Evolutionary conservation across 139 green algal species (phyloP).

Genomic region (Haematococcus sp.): DNA sequence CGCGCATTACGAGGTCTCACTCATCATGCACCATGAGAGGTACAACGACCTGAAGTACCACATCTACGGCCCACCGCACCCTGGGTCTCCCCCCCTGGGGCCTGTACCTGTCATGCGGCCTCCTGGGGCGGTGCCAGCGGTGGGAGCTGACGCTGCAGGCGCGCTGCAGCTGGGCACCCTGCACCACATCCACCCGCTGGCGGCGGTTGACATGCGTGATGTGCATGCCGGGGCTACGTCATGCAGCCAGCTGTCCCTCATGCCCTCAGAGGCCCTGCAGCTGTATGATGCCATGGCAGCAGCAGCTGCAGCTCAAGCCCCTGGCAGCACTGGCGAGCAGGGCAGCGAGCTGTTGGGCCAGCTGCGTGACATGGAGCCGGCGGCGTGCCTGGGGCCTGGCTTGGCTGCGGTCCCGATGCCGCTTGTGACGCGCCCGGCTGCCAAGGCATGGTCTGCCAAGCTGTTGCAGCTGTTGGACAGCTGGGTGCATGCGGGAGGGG

Average conservation of each 20-base stretch:
- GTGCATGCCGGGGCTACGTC: too few relatives aligned
- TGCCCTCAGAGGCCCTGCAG: constrained; percentile 28
- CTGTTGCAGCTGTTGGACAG: too few relatives aligned
- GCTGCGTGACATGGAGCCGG: not conserved
- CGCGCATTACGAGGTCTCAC: constrained; percentile 13
- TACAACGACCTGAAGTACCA: constrained; percentile 44
- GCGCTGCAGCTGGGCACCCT: too few relatives aligned
- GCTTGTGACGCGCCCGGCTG: too few relatives aligned
- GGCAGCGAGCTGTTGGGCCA: not conserved
- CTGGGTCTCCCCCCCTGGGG: not conserved
- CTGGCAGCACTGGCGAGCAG: not conserved
- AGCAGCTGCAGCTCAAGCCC: not conserved
- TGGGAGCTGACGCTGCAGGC: too few relatives aligned
- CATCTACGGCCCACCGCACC: constrained; percentile 17
- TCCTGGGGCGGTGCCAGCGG: too few relatives aligned
- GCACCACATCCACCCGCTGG: too few relatives aligned
- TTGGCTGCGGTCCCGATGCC: too few relatives aligned
- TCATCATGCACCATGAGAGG: constrained; percentile 41
- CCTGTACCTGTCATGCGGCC: not conserved
- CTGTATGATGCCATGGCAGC: constrained; percentile 33
- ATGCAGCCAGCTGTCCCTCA: constrained; percentile 9
- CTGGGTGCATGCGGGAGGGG: too few relatives aligned
- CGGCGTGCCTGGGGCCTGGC: too few relatives aligned
- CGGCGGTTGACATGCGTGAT: too few relatives aligned
- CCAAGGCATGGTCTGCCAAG: too few relatives aligned